Conservation (phyloP, 768 basidiomycete species). For the Pulveroboletus sp. region DNA sequence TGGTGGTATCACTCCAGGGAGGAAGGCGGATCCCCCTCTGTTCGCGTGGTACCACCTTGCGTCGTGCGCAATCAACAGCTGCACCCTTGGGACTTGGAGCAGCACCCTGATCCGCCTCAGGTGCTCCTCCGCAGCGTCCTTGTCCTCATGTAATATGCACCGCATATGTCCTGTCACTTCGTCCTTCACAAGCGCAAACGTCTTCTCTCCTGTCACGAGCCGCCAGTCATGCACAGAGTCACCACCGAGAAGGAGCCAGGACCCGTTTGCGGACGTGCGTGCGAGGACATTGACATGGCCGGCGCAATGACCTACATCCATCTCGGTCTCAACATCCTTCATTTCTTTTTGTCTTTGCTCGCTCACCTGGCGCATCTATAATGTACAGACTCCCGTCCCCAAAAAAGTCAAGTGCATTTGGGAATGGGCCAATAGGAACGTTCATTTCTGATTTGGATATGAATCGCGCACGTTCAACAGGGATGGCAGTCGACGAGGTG, state of each 20-base stretch:
- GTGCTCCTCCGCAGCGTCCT: conserved; percentile 39
- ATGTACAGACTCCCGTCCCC: conserved; percentile 59
- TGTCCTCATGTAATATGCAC: conserved; percentile 41
- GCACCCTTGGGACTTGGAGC: conserved; percentile 35
- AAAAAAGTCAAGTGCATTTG: conserved; percentile 47
- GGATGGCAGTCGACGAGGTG: conserved; percentile 34
- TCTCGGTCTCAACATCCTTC: not conserved
- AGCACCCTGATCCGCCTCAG: conserved; percentile 39
- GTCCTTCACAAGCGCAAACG: conserved; percentile 31
- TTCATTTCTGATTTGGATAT: conserved; percentile 31
- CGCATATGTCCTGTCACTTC: conserved; percentile 23
- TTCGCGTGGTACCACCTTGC: conserved; percentile 47
- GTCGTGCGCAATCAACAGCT: conserved; percentile 52
- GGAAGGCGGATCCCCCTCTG: conserved; percentile 38
- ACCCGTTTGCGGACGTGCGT: conserved; percentile 50
- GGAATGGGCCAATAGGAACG: conserved; percentile 46
- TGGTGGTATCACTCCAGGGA: conserved; percentile 18
- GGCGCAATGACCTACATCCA: conserved; percentile 38
- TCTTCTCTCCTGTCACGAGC: conserved; percentile 42
- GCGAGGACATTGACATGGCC: conserved; percentile 54
- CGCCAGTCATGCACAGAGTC: conserved; percentile 56
- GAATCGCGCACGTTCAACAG: conserved; percentile 36
- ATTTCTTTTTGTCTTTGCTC: not conserved
- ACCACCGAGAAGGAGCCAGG: conserved; percentile 52
- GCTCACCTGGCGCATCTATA: conserved; percentile 45